A percentile compares a stretch with the other conserved stretches of the same genome.
Conservation (phyloP, 1,139 yeast species). For the Taphrina communis region DNA sequence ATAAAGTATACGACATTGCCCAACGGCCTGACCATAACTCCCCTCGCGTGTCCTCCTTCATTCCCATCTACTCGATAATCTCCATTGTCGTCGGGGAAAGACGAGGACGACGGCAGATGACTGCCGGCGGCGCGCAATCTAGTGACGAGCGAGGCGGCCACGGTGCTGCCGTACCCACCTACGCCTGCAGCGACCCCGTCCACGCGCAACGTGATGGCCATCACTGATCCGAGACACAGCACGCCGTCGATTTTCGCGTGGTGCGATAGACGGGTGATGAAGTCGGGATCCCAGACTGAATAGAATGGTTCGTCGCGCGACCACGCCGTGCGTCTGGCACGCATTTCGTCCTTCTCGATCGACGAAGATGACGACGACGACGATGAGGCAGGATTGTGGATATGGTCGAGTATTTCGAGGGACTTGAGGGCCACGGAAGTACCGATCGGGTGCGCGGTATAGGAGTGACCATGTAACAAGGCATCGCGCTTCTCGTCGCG, state of each 20-base stretch:
- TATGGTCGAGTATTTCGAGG: conserved; percentile 42
- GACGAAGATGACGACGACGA: not conserved
- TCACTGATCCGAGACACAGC: conserved; percentile 48
- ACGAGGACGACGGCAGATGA: too few relatives aligned
- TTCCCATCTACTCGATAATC: not conserved
- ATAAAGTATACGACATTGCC: conserved; percentile 42
- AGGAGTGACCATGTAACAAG: conserved; percentile 50
- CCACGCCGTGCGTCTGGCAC: conserved; percentile 46
- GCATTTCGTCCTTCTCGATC: conserved; percentile 46
- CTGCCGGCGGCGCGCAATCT: conserved; percentile 14
- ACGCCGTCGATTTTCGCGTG: conserved; percentile 46
- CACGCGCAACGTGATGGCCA: conserved; percentile 47
- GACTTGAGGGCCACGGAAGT: conserved; percentile 49
- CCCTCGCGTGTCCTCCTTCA: not conserved
- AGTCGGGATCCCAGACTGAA: conserved; percentile 48
- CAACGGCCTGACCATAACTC: conserved; percentile 39
- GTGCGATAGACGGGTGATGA: conserved; percentile 45
- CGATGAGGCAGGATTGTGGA: conserved; percentile 43
- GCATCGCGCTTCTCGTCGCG: conserved; percentile 48
- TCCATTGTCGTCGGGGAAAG: too few relatives aligned
- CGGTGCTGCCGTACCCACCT: conserved; percentile 37
- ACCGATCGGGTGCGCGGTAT: conserved; percentile 51
- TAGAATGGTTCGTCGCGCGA: conserved; percentile 36
- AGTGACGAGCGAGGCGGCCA: conserved; percentile 12
- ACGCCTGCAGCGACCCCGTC: conserved; percentile 32